Evolutionary conservation across 129 eudicot genomes (phyloP), one percentile per base, ranked within the genome.

Genomic region (Ambrosia trifida): DNA sequence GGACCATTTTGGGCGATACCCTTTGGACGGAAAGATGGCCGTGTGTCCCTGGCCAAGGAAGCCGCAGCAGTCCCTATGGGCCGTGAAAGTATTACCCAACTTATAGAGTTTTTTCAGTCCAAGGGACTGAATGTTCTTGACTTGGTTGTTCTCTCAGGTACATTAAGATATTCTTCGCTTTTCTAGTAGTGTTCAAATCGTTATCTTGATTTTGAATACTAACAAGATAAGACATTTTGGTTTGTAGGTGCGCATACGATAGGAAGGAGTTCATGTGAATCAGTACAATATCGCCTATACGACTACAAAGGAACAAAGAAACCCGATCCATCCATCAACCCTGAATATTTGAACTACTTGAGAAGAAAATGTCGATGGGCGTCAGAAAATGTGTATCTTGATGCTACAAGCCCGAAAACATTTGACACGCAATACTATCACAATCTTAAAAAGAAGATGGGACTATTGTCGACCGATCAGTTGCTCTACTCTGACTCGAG

Each of bases 81-180:
- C 9, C 90, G 72, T 33, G 97, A 91, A 72, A 81, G 73, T 8
- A 65, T 88, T 4, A 91, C 96, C 16, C 83, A 83, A 32, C 84
- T 88, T 33, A 70, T 91, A 14, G 84, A 91, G 74, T 81, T 88
- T 51, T 91, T 81, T 64, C 97, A 91, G 33, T 91, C 97, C 10
- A 86, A 83, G 76, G 97, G 97, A 20, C 49, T 91, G n/a, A 84
- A 71, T 66, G 60, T 88, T n/a, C 84, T 88, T 8, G 97, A 91
- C 74, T 30, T 88, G 83, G 93, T 88, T 35, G 96, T 86, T 61
- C 97, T 91, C 72, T 91, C 97, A 51, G 97, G 96, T 88, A 70
- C 40, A 35, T 4, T 5, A 35, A 35, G 40, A 35, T 35, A 35
- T 1, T 35, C 4, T 33, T n/a, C 28, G 1, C 28, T 24, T 24